phyloP scores from a whole-genome alignment of 2,329 filamentous ascomycete genomes.

The Xylariaceae sp. region DNA sequence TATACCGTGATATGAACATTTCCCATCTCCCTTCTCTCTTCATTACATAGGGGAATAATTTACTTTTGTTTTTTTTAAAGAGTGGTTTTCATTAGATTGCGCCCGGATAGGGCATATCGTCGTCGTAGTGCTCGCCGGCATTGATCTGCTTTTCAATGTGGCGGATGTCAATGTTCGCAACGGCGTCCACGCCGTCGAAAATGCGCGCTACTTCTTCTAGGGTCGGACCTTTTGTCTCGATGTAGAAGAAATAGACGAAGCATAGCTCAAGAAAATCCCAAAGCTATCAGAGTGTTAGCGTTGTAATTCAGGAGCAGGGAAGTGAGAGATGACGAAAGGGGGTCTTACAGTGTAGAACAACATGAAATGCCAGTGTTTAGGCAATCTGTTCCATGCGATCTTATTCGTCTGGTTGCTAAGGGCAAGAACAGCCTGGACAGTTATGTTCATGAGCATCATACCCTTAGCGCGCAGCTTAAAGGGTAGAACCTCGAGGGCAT shows the following conservation, averaged over 20 bases:
- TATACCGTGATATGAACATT: no score
- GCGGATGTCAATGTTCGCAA: constrained; percentile 49
- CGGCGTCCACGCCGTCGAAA: constrained; percentile 60
- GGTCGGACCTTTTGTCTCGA: constrained; percentile 66
- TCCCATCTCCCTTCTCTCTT: neutral
- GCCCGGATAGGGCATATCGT: constrained; percentile 17
- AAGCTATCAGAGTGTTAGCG: constrained; percentile 30
- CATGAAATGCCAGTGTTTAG: constrained; percentile 60
- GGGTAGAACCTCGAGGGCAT: constrained; percentile 54
- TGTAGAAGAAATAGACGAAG: constrained; percentile 62
- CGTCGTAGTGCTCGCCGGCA: constrained; percentile 27
- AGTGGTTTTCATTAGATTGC: constrained; percentile 8
- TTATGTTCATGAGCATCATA: constrained; percentile 61
- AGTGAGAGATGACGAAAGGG: neutral
- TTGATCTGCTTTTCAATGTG: constrained; percentile 52
- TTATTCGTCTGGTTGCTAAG: constrained; percentile 60
- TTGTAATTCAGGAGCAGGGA: neutral
- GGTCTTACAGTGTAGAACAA: constrained; percentile 54
- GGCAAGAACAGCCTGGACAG: constrained; percentile 55
- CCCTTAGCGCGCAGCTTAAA: constrained; percentile 55
- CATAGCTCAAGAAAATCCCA: constrained; percentile 57
- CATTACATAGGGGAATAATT: neutral
- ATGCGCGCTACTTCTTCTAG: constrained; percentile 66
- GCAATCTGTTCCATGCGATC: constrained; percentile 55
- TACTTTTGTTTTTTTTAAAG: neutral